Evolutionary conservation across 306 rosid genomes (phyloP).

Genomic region (Vigna mungo): DNA sequence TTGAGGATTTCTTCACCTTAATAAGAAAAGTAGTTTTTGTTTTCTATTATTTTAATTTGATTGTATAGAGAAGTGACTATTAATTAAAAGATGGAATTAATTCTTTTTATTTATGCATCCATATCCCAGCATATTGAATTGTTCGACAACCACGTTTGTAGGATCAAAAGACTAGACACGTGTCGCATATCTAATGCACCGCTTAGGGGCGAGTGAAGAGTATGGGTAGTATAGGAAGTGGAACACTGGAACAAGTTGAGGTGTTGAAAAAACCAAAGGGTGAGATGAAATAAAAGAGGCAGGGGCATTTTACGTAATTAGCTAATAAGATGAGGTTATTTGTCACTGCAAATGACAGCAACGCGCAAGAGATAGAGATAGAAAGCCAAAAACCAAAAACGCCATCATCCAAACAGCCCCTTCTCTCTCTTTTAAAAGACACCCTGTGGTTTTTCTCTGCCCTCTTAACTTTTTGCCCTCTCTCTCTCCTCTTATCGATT

Average conservation of each 20-base stretch:
- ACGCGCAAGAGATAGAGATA: constrained; percentile 54
- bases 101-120: background rate
- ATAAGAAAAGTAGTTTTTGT: background rate
- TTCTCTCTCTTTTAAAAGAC: constrained; percentile 62
- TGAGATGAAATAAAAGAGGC: background rate
- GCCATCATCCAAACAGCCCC: constrained; percentile 67
- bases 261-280: constrained; percentile 44
- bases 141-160: constrained; percentile 2
- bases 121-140: background rate
- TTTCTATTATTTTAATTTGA: background rate
- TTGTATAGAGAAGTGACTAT: background rate
- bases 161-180: constrained; percentile 35
- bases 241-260: constrained; percentile 34
- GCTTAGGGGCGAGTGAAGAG: background rate
- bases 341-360: constrained; percentile 57
- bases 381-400: constrained; percentile 58
- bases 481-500: constrained; percentile 39
- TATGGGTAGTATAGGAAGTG: constrained; percentile 39
- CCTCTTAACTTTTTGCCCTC: constrained; percentile 47
- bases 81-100: background rate
- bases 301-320: constrained; percentile 48
- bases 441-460: constrained; percentile 65
- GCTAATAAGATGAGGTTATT: constrained; percentile 50
- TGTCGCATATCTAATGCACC: constrained; percentile 37
- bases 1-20: no score